Evolutionary conservation across 805 yeast genomes (phyloP).

Genomic region (Wickerhamiella hasegawae): DNA sequence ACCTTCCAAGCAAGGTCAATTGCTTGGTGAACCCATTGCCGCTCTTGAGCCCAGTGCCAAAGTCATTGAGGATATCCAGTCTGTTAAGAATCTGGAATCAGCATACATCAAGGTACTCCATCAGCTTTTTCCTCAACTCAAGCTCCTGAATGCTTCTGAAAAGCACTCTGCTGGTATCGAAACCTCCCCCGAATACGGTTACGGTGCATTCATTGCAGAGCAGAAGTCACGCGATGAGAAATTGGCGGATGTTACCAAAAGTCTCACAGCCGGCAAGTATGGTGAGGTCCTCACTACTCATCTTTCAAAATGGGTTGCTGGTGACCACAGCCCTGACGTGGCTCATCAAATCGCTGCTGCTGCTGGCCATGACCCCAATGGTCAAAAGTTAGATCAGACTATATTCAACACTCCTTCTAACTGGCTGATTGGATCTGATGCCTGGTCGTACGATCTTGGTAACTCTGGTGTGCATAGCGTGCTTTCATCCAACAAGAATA

Average conservation of each 20-base stretch:
- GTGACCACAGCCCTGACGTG: conserved; percentile 13
- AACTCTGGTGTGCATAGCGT: conserved; percentile 81
- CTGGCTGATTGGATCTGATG: conserved; percentile 89
- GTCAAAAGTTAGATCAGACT: conserved; percentile 23
- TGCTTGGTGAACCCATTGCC: conserved; percentile 29
- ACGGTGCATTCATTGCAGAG: conserved; percentile 51
- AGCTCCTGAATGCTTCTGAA: conserved; percentile 43
- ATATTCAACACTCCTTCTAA: conserved; percentile 34
- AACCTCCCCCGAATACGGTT: conserved; percentile 73
- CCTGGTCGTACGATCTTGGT: conserved; percentile 91
- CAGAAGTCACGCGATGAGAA: conserved; percentile 33
- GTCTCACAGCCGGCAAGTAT: conserved; percentile 27
- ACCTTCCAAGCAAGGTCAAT: conserved; percentile 45
- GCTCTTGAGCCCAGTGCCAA: conserved; percentile 20
- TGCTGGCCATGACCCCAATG: conserved; percentile 21
- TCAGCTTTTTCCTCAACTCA: conserved; percentile 47
- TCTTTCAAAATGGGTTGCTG: conserved; percentile 57
- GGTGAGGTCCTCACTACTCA: conserved; percentile 34
- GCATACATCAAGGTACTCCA: conserved; percentile 61
- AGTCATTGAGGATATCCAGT: conserved; percentile 12
- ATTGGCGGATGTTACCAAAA: conserved; percentile 28
- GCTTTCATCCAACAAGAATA: conserved; percentile 53
- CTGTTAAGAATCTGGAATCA: conserved; percentile 44
- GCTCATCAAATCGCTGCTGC: conserved; percentile 6
- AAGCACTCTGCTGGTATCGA: conserved; percentile 26